Conservation (phyloP, 306 rosid genomes). For the Glycine soja region DNA sequence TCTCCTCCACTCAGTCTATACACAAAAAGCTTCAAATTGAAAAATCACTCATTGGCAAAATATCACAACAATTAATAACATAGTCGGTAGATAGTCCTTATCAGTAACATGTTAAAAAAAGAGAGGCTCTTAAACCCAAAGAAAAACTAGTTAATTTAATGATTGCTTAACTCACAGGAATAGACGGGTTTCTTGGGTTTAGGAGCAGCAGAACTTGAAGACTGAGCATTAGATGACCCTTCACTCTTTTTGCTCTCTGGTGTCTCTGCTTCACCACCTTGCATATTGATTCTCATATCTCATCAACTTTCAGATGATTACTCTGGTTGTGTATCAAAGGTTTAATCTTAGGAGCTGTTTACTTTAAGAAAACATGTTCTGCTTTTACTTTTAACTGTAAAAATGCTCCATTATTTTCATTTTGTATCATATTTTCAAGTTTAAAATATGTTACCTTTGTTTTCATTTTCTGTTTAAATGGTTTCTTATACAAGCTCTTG, state of each 20-base stretch:
- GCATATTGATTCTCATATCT: slow-evolving; percentile 33
- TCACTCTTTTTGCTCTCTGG: slow-evolving; percentile 50
- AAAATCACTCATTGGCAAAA: no score
- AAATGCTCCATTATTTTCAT: background rate
- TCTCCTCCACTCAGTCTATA: no score
- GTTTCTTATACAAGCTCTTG: background rate
- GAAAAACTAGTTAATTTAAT: background rate
- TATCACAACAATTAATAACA: no score
- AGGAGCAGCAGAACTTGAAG: slow-evolving; percentile 55
- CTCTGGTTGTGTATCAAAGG: background rate
- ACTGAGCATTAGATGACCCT: slow-evolving; percentile 64
- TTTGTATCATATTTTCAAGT: background rate
- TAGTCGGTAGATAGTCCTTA: no score
- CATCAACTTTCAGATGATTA: background rate
- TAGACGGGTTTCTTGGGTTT: slow-evolving; percentile 84
- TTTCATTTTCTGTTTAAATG: background rate
- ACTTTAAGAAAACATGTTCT: background rate
- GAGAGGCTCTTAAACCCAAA: no score
- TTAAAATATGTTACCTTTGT: background rate
- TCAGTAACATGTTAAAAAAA: no score
- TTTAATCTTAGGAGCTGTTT: background rate
- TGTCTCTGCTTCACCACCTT: slow-evolving; percentile 54
- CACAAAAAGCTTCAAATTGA: no score
- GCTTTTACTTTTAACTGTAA: background rate
- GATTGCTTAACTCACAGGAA: slow-evolving; percentile 64